Conservation (phyloP, 345 rosid genomes). For the Iberis pinnata region DNA sequence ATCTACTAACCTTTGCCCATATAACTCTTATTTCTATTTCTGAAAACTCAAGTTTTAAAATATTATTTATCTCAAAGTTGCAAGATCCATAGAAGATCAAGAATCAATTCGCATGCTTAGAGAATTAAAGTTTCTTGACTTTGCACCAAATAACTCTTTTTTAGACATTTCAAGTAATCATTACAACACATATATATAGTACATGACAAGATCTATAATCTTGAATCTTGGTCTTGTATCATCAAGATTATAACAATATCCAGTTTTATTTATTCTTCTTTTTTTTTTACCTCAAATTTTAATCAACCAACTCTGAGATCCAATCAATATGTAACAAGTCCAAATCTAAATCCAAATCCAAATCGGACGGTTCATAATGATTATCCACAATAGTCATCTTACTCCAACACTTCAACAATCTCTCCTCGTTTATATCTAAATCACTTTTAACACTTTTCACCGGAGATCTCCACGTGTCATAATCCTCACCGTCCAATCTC, state of each 20-base stretch:
- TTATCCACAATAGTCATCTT: constrained; percentile 35
- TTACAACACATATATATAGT: neutral
- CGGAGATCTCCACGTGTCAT: constrained; percentile 21
- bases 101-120: too few relatives aligned
- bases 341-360: constrained; percentile 32
- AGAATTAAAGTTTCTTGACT: neutral
- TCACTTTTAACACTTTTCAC: constrained; percentile 11
- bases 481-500: constrained; percentile 21
- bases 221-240: neutral
- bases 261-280: neutral
- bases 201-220: neutral
- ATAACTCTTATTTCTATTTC: too few relatives aligned
- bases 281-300: constrained; percentile 4
- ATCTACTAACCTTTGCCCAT: too few relatives aligned
- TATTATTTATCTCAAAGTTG: too few relatives aligned
- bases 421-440: constrained; percentile 32
- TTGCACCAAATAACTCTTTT: neutral
- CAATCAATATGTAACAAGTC: constrained; percentile 38
- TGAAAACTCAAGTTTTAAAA: too few relatives aligned
- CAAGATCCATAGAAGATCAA: neutral
- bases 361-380: constrained; percentile 24
- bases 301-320: constrained; percentile 41
- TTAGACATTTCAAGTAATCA: neutral
- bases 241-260: neutral
- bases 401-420: constrained; percentile 32